Evolutionary conservation across 192 early-diverging fungal species (phyloP).

Genomic region (Mortierella alpina): DNA sequence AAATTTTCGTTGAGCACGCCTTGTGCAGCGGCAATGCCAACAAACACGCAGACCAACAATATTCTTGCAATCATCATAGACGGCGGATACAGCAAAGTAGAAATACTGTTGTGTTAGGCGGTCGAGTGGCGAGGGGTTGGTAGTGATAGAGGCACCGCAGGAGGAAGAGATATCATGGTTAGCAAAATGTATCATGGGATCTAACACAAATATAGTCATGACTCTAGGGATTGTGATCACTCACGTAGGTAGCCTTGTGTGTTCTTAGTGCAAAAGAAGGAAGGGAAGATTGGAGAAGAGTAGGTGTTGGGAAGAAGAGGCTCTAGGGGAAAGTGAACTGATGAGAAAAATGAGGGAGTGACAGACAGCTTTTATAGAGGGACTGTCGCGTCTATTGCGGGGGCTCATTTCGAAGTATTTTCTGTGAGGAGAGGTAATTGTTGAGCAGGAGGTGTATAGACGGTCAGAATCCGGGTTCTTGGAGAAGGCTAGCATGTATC

Average conservation of each 20-base stretch:
- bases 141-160: conserved; percentile 25
- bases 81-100: conserved; percentile 16
- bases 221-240: conserved; percentile 11
- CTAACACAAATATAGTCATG: conserved; percentile 10
- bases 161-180: conserved; percentile 17
- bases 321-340: conserved; percentile 22
- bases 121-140: conserved; percentile 8
- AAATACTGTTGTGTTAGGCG: conserved; percentile 22
- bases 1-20: conserved; percentile 32
- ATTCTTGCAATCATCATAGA: conserved; percentile 25
- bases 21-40: conserved; percentile 27
- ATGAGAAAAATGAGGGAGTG: conserved; percentile 17
- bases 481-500: conserved; percentile 13
- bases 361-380: conserved; percentile 28
- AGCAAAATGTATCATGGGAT: conserved; percentile 10
- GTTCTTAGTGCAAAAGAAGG: conserved; percentile 17
- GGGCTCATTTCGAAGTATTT: conserved; percentile 6
- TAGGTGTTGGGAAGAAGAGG: conserved; percentile 24
- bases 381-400: conserved; percentile 6
- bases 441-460: conserved; percentile 19
- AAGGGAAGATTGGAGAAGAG: conserved; percentile 19
- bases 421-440: conserved; percentile 19
- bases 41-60: conserved; percentile 21
- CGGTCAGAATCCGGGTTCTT: conserved; percentile 16
- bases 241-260: conserved; percentile 24